These are phyloP conservation scores for Ogataea hybrid DNA, from an alignment of 1,139 yeast species.

Conservation along the genomic window DNA sequence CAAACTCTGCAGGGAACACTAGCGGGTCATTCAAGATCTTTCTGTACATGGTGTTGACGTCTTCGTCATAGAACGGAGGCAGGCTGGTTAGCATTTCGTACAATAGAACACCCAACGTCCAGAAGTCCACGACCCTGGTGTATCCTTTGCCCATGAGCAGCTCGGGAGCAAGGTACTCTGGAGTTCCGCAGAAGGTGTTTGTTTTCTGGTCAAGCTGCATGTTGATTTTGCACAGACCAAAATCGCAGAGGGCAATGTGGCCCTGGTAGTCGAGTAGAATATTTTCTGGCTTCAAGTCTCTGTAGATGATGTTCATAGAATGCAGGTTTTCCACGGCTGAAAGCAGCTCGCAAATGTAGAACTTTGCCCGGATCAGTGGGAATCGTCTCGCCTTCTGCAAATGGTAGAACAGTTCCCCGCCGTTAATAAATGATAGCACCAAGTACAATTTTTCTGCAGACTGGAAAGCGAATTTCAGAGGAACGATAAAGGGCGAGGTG, in stretches of 20 bases:
- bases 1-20: slow-evolving; percentile 85
- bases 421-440: slow-evolving; percentile 90
- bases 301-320: slow-evolving; percentile 84
- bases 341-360: slow-evolving; percentile 89
- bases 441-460: slow-evolving; percentile 90
- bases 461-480: slow-evolving; percentile 92
- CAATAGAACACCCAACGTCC: slow-evolving; percentile 92
- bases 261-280: slow-evolving; percentile 93
- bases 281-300: slow-evolving; percentile 96
- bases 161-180: slow-evolving; percentile 96
- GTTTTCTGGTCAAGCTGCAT: slow-evolving; percentile 73
- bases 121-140: slow-evolving; percentile 94
- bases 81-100: slow-evolving; percentile 97
- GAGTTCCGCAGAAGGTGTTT: slow-evolving; percentile 95
- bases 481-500: slow-evolving; percentile 97
- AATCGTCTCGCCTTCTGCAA: slow-evolving; percentile 89
- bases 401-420: slow-evolving; percentile 98
- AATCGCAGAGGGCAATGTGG: slow-evolving; percentile 95
- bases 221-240: slow-evolving; percentile 91
- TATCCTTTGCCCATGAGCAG: slow-evolving; percentile 88
- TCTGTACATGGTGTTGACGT: slow-evolving; percentile 90
- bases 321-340: slow-evolving; percentile 92
- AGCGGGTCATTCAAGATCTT: slow-evolving; percentile 88
- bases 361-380: slow-evolving; percentile 83
- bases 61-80: slow-evolving; percentile 95